Percentiles rank a stretch among this genome's conserved stretches.
phyloP scores from a whole-genome alignment of 345 rosid genomes.

The Hibiscus mutabilis region DNA sequence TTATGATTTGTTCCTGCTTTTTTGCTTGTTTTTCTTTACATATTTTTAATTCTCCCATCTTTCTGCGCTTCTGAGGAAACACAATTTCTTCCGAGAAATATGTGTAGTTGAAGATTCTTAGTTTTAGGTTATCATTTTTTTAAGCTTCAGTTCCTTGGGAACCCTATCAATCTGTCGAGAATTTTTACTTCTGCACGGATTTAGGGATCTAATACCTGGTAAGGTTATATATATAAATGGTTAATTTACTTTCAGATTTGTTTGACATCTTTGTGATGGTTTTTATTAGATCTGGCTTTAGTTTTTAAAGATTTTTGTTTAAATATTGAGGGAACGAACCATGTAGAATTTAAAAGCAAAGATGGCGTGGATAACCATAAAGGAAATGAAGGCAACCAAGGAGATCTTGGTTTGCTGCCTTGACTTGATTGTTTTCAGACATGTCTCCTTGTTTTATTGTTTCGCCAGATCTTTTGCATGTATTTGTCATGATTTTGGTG shows the following conservation, averaged over 20 bases:
- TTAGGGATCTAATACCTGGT: slow-evolving; percentile 19
- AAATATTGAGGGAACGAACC: background rate
- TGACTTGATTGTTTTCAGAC: background rate
- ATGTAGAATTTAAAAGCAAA: background rate
- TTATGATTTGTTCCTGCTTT: background rate
- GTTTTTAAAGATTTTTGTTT: background rate
- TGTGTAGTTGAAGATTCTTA: background rate
- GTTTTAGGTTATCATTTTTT: background rate
- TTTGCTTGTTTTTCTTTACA: background rate
- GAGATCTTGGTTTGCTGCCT: background rate
- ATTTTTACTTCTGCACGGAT: background rate
- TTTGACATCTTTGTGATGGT: background rate
- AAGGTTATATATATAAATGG: slow-evolving; percentile 3
- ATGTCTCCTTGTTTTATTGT: background rate
- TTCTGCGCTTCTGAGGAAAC: too few species aligned
- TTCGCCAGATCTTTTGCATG: background rate
- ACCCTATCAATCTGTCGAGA: background rate
- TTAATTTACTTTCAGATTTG: background rate
- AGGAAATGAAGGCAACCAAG: background rate
- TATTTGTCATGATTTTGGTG: background rate
- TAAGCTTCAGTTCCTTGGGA: background rate
- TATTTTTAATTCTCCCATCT: too few species aligned
- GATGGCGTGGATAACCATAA: background rate
- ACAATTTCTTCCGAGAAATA: background rate
- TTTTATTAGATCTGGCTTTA: background rate